Base-by-base conservation (phyloP, 2,329 filamentous ascomycete species). In the Aureobasidium sp. region DNA sequence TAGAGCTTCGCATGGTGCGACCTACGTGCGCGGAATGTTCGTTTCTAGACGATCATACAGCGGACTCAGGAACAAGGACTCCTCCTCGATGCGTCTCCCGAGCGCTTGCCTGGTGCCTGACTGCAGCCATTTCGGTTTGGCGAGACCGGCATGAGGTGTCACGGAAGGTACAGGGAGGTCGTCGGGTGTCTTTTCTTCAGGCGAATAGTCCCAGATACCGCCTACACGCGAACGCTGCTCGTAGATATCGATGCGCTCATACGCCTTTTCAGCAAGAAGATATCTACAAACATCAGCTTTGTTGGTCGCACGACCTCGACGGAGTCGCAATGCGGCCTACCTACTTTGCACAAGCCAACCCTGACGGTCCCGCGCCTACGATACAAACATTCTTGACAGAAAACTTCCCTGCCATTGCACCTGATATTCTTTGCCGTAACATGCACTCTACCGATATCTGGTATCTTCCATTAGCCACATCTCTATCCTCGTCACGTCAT, bases 151-250 rank as follows among this genome's bases (percentile, higher is more conserved):
- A 68, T 83, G 70, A 2, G 82, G 82, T 29, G 83, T 82, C n/a
- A 84, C 84, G 71, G 92, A 88, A 8, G 92, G 91, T 41, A 93
- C 68, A 1, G 69, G 66, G 50, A 78, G 73, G 12, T 71, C 69
- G 48, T 73, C 73, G 67, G 81, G 67, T 70, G 81, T 64, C 67
- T 81, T 65, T 71, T 79, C 70, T 43, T 63, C 65, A 1, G 79
- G 77, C 65, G 82, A 86, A 73, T 95, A 92, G 69, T 91, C 88
- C 93, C 93, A 97, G 10, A 94, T 84, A 2, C 94, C 93, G 63
- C 92, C 93, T 7, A 88, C 83, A 52, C 84, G 81, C 48, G 81
- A 78, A 66, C 91, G 86, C 74, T 96, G 90, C 74, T 97, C 94
- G 69, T 89, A 95, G 43, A 97, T 75, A 64, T 86, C 83, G 64